A percentile compares a stretch with the other conserved stretches of the same genome.
These are phyloP conservation scores for Halenospora varia DNA, from an alignment of 495 filamentous ascomycete genomes.

Conservation along the genomic window DNA sequence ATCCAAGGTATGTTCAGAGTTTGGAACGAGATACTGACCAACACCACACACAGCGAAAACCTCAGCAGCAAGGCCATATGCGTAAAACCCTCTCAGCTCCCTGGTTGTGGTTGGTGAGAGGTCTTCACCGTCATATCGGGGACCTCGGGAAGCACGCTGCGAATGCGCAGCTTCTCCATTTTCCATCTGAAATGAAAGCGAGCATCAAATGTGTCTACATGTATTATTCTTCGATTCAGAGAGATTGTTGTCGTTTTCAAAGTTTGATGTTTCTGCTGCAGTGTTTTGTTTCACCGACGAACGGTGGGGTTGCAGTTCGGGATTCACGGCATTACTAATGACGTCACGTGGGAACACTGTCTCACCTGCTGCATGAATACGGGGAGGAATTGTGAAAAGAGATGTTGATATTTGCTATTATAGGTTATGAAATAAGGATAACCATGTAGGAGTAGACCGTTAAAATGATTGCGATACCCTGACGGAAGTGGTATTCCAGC, in stretches of 20 bases:
- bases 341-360: neutral
- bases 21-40: constrained; percentile 31
- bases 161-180: constrained; percentile 4
- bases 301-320: neutral
- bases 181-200: constrained; percentile 11
- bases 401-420: too few species aligned
- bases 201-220: neutral
- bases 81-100: constrained; percentile 91
- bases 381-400: too few species aligned
- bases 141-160: constrained; percentile 14
- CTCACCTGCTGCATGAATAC: too few species aligned
- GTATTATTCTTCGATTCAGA: too few species aligned
- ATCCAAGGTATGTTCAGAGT: neutral
- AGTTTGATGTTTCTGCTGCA: neutral
- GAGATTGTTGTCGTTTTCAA: too few species aligned
- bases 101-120: constrained; percentile 78
- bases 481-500: too few species aligned
- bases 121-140: constrained; percentile 76
- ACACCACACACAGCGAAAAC: constrained; percentile 93
- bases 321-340: neutral
- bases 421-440: too few species aligned
- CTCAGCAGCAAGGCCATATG: constrained; percentile 93
- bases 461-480: too few species aligned
- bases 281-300: too few species aligned
- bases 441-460: too few species aligned